phyloP scores from a whole-genome alignment of 148 eudicot species.

The Tetragonia tetragonoides region DNA sequence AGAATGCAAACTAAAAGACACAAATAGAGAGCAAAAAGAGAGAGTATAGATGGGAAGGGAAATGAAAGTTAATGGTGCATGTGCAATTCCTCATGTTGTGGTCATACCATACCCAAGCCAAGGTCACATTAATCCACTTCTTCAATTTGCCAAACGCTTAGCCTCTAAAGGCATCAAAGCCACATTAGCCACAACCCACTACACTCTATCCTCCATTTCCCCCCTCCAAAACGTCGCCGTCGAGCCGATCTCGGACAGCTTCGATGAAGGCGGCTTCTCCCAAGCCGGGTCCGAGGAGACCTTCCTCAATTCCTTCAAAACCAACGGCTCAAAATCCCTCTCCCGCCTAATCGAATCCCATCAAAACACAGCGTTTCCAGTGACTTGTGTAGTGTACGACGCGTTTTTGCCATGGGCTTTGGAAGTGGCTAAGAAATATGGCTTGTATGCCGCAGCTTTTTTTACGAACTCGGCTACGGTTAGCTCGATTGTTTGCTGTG shows the following conservation, averaged over 20 bases:
- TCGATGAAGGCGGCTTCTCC: constrained; percentile 29
- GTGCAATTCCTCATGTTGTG: constrained; percentile 36
- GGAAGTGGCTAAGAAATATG: constrained; percentile 54
- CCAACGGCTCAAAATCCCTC: constrained; percentile 43
- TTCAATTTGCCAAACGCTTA: constrained; percentile 69
- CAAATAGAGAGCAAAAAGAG: neutral
- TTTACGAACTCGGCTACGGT: constrained; percentile 64
- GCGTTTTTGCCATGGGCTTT: constrained; percentile 69
- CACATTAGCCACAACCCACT: constrained; percentile 52
- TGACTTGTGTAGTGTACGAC: constrained; percentile 53
- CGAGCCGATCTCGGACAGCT: constrained; percentile 64
- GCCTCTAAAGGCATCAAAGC: constrained; percentile 53
- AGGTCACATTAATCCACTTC: constrained; percentile 77
- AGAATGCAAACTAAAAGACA: neutral
- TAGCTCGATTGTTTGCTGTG: constrained; percentile 38
- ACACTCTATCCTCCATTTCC: constrained; percentile 34
- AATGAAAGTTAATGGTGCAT: neutral
- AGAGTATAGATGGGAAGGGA: neutral
- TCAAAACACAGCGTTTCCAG: constrained; percentile 26
- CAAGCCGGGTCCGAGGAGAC: constrained; percentile 25
- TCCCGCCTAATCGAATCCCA: constrained; percentile 32
- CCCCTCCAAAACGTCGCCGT: constrained; percentile 27
- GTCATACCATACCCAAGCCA: constrained; percentile 63
- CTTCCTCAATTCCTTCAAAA: constrained; percentile 39
- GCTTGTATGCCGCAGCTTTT: constrained; percentile 47